Base-by-base conservation (phyloP, 2,329 filamentous ascomycete species). In the Pseudocercospora ulei region DNA sequence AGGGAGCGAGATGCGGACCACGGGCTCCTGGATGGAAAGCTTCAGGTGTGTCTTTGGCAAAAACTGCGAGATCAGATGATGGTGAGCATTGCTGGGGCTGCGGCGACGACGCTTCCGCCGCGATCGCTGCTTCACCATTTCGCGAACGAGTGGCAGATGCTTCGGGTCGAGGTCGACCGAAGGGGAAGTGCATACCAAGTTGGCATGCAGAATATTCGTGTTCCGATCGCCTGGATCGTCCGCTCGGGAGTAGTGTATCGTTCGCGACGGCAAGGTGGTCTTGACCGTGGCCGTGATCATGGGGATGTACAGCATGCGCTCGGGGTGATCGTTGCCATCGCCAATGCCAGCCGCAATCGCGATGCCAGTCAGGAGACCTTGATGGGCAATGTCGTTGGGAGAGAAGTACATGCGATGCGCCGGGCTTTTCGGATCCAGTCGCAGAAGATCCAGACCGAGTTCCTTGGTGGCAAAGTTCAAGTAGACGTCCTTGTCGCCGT, bases 371-470 rank as follows among this genome's bases (percentile, higher is more conserved):
- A 90, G 73, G 22, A 98, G 71, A 7, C 87, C 90, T 67, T 98
- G 88, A 60, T 98, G 90, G 7, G 90, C 90, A 54, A 95, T 78
- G 57, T 95, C 90, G 46, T 85, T 80, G 13, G 81, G 77, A 2
- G 87, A 83, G 57, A 98, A 98, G 62, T 98, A 96, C 90, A 96
- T 98, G 47, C 90, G 78, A 68, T 98, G 90, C 0, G 88, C 86
- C 1, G 90, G 86, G 9, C 87, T 94, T 54, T 84, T 88, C 26
- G 84, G 80, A 58, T 98, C 88, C 38, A 98, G 72, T 13, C 88
- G 78, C 58, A 96, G 80, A 25, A 98, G 68, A 57, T 98, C 90
- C 57, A 98, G 74, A 44, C 88, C 88, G 26, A 98, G 77, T 59
- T 98, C 92, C 60, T 98, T 96, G 74, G 94, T 93, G 4, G 88